These are phyloP conservation scores for Colletotrichum sp. DNA, from an alignment of 2,329 filamentous ascomycete genomes.

Conservation along the genomic window DNA sequence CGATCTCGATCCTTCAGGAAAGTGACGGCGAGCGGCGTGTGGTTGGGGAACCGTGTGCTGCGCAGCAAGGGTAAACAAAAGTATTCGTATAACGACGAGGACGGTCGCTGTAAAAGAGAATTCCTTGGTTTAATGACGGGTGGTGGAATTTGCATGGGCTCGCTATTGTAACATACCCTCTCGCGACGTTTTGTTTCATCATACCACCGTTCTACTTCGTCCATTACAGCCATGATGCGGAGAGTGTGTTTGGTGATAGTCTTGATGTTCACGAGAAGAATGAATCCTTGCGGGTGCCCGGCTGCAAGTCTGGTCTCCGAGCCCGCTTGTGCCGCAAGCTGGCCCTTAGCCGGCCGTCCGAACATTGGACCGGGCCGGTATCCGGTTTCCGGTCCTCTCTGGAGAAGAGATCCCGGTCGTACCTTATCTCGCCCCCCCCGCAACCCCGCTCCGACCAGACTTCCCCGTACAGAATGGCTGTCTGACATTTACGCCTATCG, in stretches of 20 bases:
- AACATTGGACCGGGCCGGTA: conserved; percentile 15
- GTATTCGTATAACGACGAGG: conserved; percentile 7
- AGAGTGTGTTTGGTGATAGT: background rate
- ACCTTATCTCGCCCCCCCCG: conserved; percentile 10
- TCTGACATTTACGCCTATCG: conserved; percentile 12
- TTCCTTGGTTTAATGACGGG: conserved; percentile 15
- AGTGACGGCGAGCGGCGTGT: background rate
- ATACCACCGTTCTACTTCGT: background rate
- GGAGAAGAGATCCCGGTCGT: conserved; percentile 9
- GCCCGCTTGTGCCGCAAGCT: background rate
- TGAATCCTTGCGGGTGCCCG: background rate
- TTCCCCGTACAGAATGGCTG: background rate
- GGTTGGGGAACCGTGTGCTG: background rate
- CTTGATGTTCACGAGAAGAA: background rate
- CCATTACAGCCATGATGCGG: background rate
- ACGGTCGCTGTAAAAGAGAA: conserved; percentile 10
- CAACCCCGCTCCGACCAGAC: conserved; percentile 10
- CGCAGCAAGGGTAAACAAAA: conserved; percentile 16
- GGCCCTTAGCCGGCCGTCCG: background rate
- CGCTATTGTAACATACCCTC: conserved; percentile 20
- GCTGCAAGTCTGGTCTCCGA: background rate
- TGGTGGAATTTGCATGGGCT: conserved; percentile 13
- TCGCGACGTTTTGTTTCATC: conserved; percentile 16
- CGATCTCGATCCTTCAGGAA: background rate
- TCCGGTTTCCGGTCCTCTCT: conserved; percentile 13